Conservation (phyloP, 352 stramenopile species). For the Globisporangium heterothallicum region DNA sequence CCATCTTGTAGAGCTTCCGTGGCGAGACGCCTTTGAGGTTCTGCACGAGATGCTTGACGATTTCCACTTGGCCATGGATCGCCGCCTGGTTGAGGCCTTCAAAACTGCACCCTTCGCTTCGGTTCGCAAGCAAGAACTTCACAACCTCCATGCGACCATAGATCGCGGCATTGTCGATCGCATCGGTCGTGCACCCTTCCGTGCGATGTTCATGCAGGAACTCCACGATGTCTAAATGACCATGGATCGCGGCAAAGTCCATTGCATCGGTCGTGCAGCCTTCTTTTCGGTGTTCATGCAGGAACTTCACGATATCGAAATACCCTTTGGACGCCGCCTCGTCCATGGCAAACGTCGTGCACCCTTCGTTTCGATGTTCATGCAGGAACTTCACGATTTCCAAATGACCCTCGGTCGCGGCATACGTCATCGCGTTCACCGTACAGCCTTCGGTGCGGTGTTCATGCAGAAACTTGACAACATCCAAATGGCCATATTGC, state of each 20-base stretch:
- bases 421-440: not conserved
- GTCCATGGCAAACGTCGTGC: not conserved
- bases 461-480: constrained; percentile 2
- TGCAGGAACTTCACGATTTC: not conserved
- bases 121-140: not conserved
- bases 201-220: not conserved
- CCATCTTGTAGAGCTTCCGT: not conserved
- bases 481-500: not conserved
- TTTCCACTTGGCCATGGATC: not conserved
- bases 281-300: not conserved
- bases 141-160: not conserved
- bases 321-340: not conserved
- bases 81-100: not conserved
- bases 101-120: not conserved
- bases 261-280: not conserved
- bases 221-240: not conserved
- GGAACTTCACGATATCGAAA: not conserved
- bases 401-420: not conserved
- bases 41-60: not conserved
- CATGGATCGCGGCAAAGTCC: not conserved
- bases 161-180: not conserved
- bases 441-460: not conserved
- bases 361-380: not conserved
- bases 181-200: not conserved
- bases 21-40: not conserved